Conservation (phyloP, 306 rosid genomes). For the Oemleria cerasiformis region DNA sequence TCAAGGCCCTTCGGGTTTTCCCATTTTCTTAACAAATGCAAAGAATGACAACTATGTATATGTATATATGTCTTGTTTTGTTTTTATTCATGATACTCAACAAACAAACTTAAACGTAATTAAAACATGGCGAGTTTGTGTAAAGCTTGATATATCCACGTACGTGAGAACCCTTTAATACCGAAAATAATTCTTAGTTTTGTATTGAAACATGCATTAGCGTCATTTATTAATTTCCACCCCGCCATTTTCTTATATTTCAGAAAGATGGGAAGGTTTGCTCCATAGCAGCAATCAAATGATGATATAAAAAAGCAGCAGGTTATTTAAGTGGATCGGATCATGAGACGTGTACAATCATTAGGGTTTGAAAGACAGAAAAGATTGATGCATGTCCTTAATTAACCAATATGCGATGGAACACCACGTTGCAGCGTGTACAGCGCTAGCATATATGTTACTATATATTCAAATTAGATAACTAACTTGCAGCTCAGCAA, state of each 20-base stretch:
- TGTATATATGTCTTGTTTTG: background rate
- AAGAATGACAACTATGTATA: background rate
- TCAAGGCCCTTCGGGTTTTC: constrained; percentile 5
- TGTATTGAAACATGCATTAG: too few species aligned
- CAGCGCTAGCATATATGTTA: background rate
- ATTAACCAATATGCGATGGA: background rate
- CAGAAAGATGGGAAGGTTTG: too few species aligned
- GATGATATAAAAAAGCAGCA: too few species aligned
- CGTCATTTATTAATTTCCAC: too few species aligned
- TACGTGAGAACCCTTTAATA: too few species aligned
- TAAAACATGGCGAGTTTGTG: background rate
- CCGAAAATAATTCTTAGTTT: too few species aligned
- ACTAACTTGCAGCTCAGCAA: too few species aligned
- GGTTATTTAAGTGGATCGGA: background rate
- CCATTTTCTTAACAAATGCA: background rate
- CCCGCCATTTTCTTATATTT: too few species aligned
- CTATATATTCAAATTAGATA: background rate
- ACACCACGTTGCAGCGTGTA: constrained; percentile 2
- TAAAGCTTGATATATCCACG: too few species aligned
- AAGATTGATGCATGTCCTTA: background rate
- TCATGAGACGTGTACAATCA: background rate
- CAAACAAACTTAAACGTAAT: background rate
- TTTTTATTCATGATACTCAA: background rate
- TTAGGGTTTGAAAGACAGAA: background rate
- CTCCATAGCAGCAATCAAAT: background rate